Base-by-base conservation (phyloP, 1,139 yeast species). In the Yamadazyma epiphylla region DNA sequence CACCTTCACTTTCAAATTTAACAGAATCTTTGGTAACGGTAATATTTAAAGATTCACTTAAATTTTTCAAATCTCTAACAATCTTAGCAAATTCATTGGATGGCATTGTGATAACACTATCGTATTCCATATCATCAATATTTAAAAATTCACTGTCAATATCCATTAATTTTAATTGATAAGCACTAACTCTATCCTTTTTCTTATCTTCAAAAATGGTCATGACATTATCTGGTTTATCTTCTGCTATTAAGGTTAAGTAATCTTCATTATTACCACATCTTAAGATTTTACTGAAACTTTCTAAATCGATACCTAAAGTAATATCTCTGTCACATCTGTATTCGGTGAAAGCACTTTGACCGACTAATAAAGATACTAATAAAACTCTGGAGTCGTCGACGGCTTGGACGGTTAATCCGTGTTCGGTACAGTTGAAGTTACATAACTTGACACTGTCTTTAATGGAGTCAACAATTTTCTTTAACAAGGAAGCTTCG, bases 291-390 rank as follows among this genome's bases (percentile, higher is more conserved):
- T 91, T 91, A 46, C 88, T 72, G 44, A 94, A 71, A 13, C 95
- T 81, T 41, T 80, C 84, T 51, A 91, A 71, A 58, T 91, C 96
- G 52, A 91, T 74, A 46, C 99, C 99, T 43, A 91, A 74, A 8
- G 96, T 87, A 49, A 89, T 74, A 48, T 86, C 88, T 54, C 95
- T 82, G 64, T 91, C 99, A 60, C 97, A 89, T 71, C 99, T 80
- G 70, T 85, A 91, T 46, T 84, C 91, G 38, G 78, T 72, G 66
- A 91, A 91, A n/a, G 95, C 94, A 42, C 86, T 89, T 45, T 81
- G 78, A 35, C 94, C 95, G 46, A 91, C 83, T 50, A 85, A 76
- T 47, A 91, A 70, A 10, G 96, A 84, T 26, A 91, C 96, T 46
- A 91, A 73, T 43, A 91, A 77, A 39, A 91, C 96, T 70, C 96